Conservation (phyloP, 129 eudicot genomes). For the Artemisia annua region DNA sequence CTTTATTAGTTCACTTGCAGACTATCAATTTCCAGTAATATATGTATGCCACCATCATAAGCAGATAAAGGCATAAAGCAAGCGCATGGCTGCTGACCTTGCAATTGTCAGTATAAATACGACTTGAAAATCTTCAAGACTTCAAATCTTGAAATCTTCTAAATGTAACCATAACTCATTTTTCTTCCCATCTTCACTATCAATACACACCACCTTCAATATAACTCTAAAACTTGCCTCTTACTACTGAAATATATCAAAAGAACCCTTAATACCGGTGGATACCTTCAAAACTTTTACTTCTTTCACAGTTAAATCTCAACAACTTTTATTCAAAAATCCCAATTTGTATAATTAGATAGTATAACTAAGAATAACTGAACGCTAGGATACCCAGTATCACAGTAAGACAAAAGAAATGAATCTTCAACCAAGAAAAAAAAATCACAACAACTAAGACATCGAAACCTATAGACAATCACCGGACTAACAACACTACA, state of each 20-base stretch:
- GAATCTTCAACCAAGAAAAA: background rate
- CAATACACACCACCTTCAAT: conserved; percentile 72
- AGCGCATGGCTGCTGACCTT: conserved; percentile 70
- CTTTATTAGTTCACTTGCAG: conserved; percentile 15
- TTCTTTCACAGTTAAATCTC: conserved; percentile 68
- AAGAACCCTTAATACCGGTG: conserved; percentile 50
- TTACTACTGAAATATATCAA: conserved; percentile 65
- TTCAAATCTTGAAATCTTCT: conserved; percentile 80
- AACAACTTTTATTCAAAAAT: conserved; percentile 39
- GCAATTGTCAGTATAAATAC: conserved; percentile 50
- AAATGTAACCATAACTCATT: conserved; percentile 56
- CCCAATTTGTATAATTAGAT: conserved; percentile 19
- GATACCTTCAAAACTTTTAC: conserved; percentile 60
- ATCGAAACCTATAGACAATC: background rate
- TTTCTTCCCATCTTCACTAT: conserved; percentile 75
- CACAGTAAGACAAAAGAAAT: no score
- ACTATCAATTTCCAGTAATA: conserved; percentile 27
- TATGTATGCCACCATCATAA: conserved; percentile 45
- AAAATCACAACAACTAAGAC: no score
- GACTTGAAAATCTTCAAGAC: conserved; percentile 93
- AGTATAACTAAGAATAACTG: background rate
- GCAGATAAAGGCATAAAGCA: conserved; percentile 47
- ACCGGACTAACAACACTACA: background rate
- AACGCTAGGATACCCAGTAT: no score
- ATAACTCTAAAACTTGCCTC: conserved; percentile 56